Evolutionary conservation across 164 flowering plant genomes (phyloP), one percentile per base, ranked within the genome.

Genomic region (Litsea cubeba): DNA sequence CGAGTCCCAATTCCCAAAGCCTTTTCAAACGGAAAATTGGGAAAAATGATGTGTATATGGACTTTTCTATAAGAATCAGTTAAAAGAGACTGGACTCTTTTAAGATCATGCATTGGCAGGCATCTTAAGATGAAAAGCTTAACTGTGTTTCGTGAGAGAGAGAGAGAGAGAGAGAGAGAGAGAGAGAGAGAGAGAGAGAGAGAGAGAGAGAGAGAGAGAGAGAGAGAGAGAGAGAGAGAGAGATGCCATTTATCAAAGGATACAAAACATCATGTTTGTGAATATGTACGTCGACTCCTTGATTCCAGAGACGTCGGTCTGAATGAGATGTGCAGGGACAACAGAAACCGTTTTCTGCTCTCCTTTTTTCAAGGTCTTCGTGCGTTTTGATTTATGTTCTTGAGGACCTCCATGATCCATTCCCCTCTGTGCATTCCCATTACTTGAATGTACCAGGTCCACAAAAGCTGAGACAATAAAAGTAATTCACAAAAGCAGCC

Each of bases 191-290:
- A 50, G 15, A 51, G 17, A 51, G 58, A 51, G 5, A 51, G 17
- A 12, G 58, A 51, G 58, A 51, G 1, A 32, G 15, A 12, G 17
- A 51, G 12, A 50, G 17, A 50, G 57, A 14, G 57, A 51, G 57
- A 51, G 57, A 51, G 18, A 3, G 18, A 50, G 57, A 50, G 15
- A 51, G 17, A 51, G 58, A 51, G 5, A 51, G 17, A 12, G 58
- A 51, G 58, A 51, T 2, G 26, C 20, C 69, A 66, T 12, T 26
- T 22, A 64, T 12, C 40, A 26, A 3, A 88, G 95, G 97, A 94
- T 94, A 94, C 98, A 92, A 74, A 96, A 89, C 85, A 96, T 77
- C 90, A 90, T 85, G 74, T 86, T 83, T 66, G 93, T 84, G 77
- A 94, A 94, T 73, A 96, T 85, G 50, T 72, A 72, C 65, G 94